Base-by-base conservation (phyloP, 768 basidiomycete genomes). In the Pleurotus tuber-regium region DNA sequence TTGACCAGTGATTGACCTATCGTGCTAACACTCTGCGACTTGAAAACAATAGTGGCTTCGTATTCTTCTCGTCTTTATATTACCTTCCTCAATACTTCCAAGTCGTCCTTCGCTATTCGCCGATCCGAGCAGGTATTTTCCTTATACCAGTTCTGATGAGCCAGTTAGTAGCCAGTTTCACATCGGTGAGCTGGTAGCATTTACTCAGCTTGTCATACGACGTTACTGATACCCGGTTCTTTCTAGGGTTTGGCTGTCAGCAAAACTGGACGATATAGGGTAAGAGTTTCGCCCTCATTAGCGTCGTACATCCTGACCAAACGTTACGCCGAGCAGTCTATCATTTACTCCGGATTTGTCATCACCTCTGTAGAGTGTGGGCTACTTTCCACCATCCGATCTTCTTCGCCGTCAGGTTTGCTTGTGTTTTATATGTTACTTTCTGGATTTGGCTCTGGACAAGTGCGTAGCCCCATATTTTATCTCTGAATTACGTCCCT, bases 61-160 rank as follows among this genome's bases (percentile, higher is more conserved):
- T 83, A 2, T 83, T 82, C 63, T 83, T 77, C 64, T 84, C 80
- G 12, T 76, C 84, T 7, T 61, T 87, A 10, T 88, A 82, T 63
- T 88, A 87, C 59, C 74, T 90, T 0, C 87, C 89, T 1, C 83
- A 86, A 56, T 89, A 80, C 62, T 86, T 88, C 67, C 87, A 89
- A 66, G 79, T 87, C 8, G 84, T 79, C 3, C 66, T 84, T n/a
- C 82, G 82, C 3, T 82, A 78, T 54, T 77, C 79, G 6, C 83
- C 89, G 1, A 80, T 88, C 35, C 77, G 74, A 8, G 74, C 75
- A 6, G 73, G 61, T 29, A 59, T 87, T 1, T 82, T 89, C 58
- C 72, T 89, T 0, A 77, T 92, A 7, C 87, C 88, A 0, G 70
- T 89, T 18, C 73, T 90, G 9, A 70, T 86, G 12, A 79, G 78